phyloP scores from a whole-genome alignment of 2,329 filamentous ascomycete genomes.

The Cordyceps pruinosa region DNA sequence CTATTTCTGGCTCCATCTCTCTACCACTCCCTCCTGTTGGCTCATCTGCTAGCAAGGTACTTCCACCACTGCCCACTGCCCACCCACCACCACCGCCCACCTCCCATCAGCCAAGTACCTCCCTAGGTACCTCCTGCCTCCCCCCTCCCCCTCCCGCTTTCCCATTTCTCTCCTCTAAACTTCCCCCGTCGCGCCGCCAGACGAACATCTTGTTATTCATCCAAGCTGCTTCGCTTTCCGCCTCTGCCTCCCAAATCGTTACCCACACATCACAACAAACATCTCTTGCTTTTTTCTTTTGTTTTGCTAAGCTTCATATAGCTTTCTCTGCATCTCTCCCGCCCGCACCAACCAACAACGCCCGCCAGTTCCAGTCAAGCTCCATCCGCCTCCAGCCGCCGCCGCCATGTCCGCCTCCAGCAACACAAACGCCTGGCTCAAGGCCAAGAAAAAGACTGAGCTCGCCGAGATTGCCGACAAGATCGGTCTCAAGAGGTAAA shows the following conservation, averaged over 20 bases:
- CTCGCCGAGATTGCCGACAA: constrained; percentile 66
- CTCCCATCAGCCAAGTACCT: constrained; percentile 4
- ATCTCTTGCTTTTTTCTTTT: background rate
- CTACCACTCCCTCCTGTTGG: background rate
- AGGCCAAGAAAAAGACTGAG: constrained; percentile 75
- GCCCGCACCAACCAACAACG: background rate
- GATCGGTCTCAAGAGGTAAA: constrained; percentile 67
- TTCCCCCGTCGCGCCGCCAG: too few relatives aligned
- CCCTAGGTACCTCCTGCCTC: background rate
- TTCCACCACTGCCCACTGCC: constrained; percentile 3
- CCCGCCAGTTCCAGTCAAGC: too few relatives aligned
- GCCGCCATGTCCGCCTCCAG: constrained; percentile 21
- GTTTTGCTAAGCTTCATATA: constrained; percentile 7
- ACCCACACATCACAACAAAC: background rate
- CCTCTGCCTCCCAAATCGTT: background rate
- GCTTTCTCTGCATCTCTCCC: background rate
- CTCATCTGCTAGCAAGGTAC: background rate
- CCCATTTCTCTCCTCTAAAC: constrained; percentile 9
- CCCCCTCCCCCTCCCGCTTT: background rate
- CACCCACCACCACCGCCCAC: constrained; percentile 5
- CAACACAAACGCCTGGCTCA: constrained; percentile 61
- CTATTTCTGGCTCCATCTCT: background rate
- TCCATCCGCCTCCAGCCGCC: background rate
- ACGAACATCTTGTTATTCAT: constrained; percentile 2
- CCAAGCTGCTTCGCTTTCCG: background rate